These are phyloP conservation scores for Tolypocladium tropicale DNA, from an alignment of 2,329 filamentous ascomycete genomes.

Conservation along the genomic window DNA sequence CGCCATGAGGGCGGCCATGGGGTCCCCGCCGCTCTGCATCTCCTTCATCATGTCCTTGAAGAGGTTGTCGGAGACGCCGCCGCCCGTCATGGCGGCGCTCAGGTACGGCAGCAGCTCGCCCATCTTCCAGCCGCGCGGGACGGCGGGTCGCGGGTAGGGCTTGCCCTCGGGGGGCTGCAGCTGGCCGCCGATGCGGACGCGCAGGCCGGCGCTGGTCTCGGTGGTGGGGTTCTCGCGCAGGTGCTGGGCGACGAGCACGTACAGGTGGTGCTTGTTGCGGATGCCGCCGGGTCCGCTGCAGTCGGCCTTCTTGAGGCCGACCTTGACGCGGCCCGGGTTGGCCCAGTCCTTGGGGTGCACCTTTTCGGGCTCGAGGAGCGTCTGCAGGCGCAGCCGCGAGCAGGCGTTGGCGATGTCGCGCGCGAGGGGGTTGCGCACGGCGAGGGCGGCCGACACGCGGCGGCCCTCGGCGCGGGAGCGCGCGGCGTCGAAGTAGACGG, in stretches of 20 bases:
- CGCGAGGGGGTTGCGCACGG: conserved; percentile 77
- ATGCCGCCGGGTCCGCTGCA: conserved; percentile 36
- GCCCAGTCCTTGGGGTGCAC: conserved; percentile 95
- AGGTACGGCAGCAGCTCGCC: conserved; percentile 74
- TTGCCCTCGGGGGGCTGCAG: conserved; percentile 51
- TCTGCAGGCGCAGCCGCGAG: conserved; percentile 56
- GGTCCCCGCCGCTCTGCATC: conserved; percentile 52
- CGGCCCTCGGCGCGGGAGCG: conserved; percentile 70
- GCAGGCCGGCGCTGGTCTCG: conserved; percentile 54
- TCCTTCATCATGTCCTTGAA: conserved; percentile 96
- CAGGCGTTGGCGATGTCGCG: conserved; percentile 84
- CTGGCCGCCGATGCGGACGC: conserved; percentile 63
- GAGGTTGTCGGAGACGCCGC: conserved; percentile 88
- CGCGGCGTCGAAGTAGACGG: conserved; percentile 81
- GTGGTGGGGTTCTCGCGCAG: conserved; percentile 70
- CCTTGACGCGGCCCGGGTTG: conserved; percentile 83
- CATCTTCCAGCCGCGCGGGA: conserved; percentile 89
- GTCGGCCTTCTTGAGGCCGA: conserved; percentile 51
- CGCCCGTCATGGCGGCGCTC: conserved; percentile 81
- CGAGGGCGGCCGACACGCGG: conserved; percentile 61
- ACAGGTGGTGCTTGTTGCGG: conserved; percentile 78
- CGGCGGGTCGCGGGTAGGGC: conserved; percentile 59
- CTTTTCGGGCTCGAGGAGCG: conserved; percentile 84
- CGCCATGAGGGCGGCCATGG: conserved; percentile 33
- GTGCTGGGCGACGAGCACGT: conserved; percentile 67